Evolutionary conservation across 805 yeast genomes (phyloP).

Genomic region (Vanderwaltozyma tropicalis): DNA sequence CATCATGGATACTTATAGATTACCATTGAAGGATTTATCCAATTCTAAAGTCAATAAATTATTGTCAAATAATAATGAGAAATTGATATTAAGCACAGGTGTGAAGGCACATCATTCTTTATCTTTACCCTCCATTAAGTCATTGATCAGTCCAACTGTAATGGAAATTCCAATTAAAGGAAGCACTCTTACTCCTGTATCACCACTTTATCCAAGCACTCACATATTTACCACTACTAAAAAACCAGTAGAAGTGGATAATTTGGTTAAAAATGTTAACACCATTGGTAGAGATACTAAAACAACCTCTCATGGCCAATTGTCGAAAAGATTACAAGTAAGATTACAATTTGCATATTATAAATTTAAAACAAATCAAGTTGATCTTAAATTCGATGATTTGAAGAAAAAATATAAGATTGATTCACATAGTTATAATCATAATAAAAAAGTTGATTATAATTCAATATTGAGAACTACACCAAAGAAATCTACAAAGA

Average conservation of each 20-base stretch:
- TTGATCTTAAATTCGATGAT: constrained; percentile 14
- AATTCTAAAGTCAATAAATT: constrained; percentile 17
- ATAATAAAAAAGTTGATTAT: background rate
- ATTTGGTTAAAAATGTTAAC: background rate
- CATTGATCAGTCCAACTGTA: constrained; percentile 9
- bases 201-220: background rate
- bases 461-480: background rate
- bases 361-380: constrained; percentile 41
- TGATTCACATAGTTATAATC: no score
- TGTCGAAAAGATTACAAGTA: constrained; percentile 32
- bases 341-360: constrained; percentile 43
- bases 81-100: background rate
- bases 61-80: constrained; percentile 1
- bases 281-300: background rate
- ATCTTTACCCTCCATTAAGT: constrained; percentile 14
- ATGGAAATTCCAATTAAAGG: background rate
- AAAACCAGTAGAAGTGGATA: background rate
- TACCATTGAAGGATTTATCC: constrained; percentile 21
- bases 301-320: background rate
- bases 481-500: constrained; percentile 4
- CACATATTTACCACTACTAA: background rate
- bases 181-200: background rate
- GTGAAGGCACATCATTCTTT: background rate
- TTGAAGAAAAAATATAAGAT: constrained; percentile 3
- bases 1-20: constrained; percentile 7